These are phyloP conservation scores for Suillus placidus DNA, from an alignment of 768 basidiomycete species.

Conservation along the genomic window DNA sequence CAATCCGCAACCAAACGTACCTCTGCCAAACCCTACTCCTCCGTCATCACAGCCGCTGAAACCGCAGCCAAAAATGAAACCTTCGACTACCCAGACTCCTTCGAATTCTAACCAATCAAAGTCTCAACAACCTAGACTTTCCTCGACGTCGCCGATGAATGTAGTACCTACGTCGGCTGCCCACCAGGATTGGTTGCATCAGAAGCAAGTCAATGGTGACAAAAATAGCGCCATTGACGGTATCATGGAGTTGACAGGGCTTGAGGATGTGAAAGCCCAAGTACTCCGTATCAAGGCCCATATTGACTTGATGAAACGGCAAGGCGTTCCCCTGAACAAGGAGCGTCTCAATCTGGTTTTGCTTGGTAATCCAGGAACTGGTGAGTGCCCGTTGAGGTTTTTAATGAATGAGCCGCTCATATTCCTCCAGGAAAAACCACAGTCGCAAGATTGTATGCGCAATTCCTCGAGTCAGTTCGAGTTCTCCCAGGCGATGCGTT, in stretches of 20 bases:
- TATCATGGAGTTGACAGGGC: constrained; percentile 71
- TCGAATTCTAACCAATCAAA: background rate
- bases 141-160: background rate
- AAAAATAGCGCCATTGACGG: constrained; percentile 58
- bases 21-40: constrained; percentile 7
- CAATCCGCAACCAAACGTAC: constrained; percentile 9
- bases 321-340: constrained; percentile 50
- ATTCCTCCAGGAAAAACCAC: constrained; percentile 63
- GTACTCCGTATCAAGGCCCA: constrained; percentile 61
- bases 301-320: constrained; percentile 57
- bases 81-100: background rate
- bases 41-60: background rate
- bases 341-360: constrained; percentile 66
- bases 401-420: background rate
- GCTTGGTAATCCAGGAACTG: constrained; percentile 76
- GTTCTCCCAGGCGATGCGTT: constrained; percentile 57
- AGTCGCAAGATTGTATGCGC: constrained; percentile 63
- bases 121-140: background rate
- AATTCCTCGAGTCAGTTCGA: constrained; percentile 57
- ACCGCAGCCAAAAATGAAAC: background rate
- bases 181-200: constrained; percentile 55
- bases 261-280: constrained; percentile 65
- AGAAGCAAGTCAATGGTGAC: constrained; percentile 57
- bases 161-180: constrained; percentile 34
- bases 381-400: constrained; percentile 35